These are phyloP conservation scores for Trametes pubescens DNA, from an alignment of 1,284 basidiomycete species.

Conservation along the genomic window DNA sequence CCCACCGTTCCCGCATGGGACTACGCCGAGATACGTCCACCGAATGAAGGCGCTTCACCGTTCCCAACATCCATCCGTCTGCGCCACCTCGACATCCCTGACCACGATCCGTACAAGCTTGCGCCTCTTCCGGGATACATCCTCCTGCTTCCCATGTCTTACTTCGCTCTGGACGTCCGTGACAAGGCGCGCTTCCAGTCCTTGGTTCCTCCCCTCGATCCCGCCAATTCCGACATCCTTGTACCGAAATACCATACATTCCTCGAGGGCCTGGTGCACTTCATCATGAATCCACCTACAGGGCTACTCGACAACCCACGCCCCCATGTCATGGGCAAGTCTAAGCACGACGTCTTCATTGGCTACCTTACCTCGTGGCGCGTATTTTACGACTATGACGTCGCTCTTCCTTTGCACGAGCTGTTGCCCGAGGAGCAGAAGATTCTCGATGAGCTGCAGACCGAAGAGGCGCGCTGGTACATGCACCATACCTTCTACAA, in stretches of 20 bases:
- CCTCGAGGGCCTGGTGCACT: slow-evolving; percentile 15
- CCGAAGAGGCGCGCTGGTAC: slow-evolving; percentile 19
- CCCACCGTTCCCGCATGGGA: slow-evolving; percentile 1
- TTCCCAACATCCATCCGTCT: slow-evolving; percentile 10
- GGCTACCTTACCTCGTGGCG: slow-evolving; percentile 9
- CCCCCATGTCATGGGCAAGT: slow-evolving; percentile 5
- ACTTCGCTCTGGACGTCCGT: slow-evolving; percentile 11
- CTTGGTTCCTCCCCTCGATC: slow-evolving; percentile 16
- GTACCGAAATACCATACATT: slow-evolving; percentile 19
- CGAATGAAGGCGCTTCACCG: slow-evolving; percentile 1
- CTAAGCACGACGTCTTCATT: slow-evolving; percentile 17
- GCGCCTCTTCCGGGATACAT: slow-evolving; percentile 10
- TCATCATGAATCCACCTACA: slow-evolving; percentile 17
- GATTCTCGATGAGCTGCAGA: slow-evolving; percentile 13
- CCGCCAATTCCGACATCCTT: slow-evolving; percentile 10
- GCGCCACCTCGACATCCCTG: slow-evolving; percentile 19
- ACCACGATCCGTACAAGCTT: slow-evolving; percentile 17
- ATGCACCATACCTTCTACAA: background rate
- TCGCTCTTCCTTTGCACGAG: background rate
- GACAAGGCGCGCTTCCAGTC: slow-evolving; percentile 6
- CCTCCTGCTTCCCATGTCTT: slow-evolving; percentile 11
- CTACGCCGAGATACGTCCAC: background rate
- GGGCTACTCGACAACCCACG: background rate
- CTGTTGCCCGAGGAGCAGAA: slow-evolving; percentile 9
- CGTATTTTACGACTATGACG: slow-evolving; percentile 11